Evolutionary conservation across 2,329 filamentous ascomycete genomes (phyloP).

Genomic region (Colletotrichum sp.): DNA sequence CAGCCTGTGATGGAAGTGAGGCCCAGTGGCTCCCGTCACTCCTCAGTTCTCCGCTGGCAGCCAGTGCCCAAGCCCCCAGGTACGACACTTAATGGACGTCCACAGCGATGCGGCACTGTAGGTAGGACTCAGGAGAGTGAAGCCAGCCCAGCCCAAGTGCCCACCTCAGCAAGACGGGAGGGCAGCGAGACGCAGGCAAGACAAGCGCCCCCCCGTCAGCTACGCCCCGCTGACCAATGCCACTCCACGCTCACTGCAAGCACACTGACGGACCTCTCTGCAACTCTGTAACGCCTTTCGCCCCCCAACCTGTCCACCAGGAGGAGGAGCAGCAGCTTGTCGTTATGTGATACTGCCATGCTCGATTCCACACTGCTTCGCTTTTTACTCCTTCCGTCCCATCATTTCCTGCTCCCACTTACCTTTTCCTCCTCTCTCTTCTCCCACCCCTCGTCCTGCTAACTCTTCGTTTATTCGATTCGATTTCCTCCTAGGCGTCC

Average conservation of each 20-base stretch:
- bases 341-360: conserved; percentile 17
- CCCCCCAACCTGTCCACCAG: conserved; percentile 4
- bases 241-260: conserved; percentile 20
- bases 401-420: neutral
- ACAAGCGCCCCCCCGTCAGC: neutral
- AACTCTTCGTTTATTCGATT: neutral
- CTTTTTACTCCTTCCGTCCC: conserved; percentile 16
- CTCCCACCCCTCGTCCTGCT: neutral
- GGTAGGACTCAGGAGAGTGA: neutral
- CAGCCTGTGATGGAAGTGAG: neutral
- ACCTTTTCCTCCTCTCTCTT: neutral
- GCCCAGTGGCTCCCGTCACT: neutral
- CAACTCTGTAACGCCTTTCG: conserved; percentile 21
- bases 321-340: neutral
- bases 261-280: conserved; percentile 19
- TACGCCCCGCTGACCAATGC: conserved; percentile 18
- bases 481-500: neutral
- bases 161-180: neutral
- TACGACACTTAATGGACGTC: neutral
- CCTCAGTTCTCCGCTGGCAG: neutral
- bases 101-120: neutral
- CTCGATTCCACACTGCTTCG: neutral
- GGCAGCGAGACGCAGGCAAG: neutral
- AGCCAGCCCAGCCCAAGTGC: neutral
- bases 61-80: neutral